Conservation (phyloP, 495 filamentous ascomycete genomes). For the Talaromyces trachyspermus region DNA sequence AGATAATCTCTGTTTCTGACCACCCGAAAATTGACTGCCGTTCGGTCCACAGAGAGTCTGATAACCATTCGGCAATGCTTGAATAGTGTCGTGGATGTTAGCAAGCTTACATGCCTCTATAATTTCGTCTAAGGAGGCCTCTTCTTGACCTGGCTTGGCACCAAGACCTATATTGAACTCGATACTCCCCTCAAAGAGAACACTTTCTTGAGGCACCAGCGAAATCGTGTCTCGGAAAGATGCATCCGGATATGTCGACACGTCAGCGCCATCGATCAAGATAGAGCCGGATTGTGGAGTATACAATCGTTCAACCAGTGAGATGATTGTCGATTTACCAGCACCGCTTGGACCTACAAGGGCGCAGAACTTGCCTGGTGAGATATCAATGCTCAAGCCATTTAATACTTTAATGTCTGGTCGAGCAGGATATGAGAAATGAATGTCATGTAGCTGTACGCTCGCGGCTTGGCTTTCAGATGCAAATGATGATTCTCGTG, state of each 20-base stretch:
- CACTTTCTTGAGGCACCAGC: conserved; percentile 50
- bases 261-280: background rate
- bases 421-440: conserved; percentile 53
- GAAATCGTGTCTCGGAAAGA: conserved; percentile 53
- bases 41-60: conserved; percentile 39
- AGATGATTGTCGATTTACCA: conserved; percentile 62
- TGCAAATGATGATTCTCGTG: conserved; percentile 14
- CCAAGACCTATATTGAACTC: conserved; percentile 50
- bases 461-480: conserved; percentile 27
- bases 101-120: conserved; percentile 20
- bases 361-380: conserved; percentile 42
- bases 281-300: conserved; percentile 15
- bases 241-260: conserved; percentile 32
- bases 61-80: conserved; percentile 45
- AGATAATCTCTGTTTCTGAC: conserved; percentile 55
- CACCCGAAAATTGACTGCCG: conserved; percentile 29
- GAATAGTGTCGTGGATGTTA: conserved; percentile 28
- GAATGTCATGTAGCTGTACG: conserved; percentile 48
- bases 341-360: conserved; percentile 54
- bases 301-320: conserved; percentile 59
- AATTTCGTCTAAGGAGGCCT: conserved; percentile 42
- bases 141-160: conserved; percentile 48
- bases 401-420: conserved; percentile 33
- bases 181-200: conserved; percentile 48
- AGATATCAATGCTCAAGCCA: conserved; percentile 32